Conservation (phyloP, 441 rosid species). For the Jatropha multifida region DNA sequence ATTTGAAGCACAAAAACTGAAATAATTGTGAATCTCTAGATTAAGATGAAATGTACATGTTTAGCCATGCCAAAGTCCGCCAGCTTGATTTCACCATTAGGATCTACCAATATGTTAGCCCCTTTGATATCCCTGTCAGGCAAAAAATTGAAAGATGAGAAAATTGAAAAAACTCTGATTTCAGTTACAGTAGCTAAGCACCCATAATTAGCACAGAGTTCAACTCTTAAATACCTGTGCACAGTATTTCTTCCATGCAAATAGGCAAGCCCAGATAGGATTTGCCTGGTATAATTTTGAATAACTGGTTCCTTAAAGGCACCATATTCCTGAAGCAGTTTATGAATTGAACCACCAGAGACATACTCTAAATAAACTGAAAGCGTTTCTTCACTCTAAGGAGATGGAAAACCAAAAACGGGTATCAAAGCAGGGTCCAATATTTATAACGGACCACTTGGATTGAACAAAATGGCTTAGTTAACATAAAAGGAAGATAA, state of each 20-base stretch:
- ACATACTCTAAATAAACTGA: conserved; percentile 93
- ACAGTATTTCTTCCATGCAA: conserved; percentile 90
- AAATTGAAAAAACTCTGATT: conserved; percentile 5
- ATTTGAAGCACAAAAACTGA: no score
- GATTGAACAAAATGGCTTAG: background rate
- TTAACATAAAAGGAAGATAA: background rate
- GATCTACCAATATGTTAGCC: conserved; percentile 92
- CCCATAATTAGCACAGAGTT: background rate
- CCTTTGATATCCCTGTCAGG: conserved; percentile 89
- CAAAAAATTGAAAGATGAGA: conserved; percentile 19
- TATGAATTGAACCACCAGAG: conserved; percentile 95
- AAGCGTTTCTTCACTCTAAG: conserved; percentile 77
- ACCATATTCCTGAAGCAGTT: conserved; percentile 92
- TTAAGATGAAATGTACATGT: conserved; percentile 57
- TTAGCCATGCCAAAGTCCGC: conserved; percentile 99
- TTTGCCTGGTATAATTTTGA: conserved; percentile 89
- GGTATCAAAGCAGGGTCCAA: conserved; percentile 9
- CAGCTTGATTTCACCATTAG: conserved; percentile 90
- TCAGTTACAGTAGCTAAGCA: background rate
- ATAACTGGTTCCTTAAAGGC: conserved; percentile 89
- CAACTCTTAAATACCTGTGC: conserved; percentile 58
- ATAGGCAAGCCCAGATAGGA: conserved; percentile 84
- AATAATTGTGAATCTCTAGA: background rate
- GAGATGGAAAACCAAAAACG: conserved; percentile 28
- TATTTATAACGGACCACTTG: no score